Base-by-base conservation (phyloP, 768 basidiomycete genomes). In the Suillus variegatus region DNA sequence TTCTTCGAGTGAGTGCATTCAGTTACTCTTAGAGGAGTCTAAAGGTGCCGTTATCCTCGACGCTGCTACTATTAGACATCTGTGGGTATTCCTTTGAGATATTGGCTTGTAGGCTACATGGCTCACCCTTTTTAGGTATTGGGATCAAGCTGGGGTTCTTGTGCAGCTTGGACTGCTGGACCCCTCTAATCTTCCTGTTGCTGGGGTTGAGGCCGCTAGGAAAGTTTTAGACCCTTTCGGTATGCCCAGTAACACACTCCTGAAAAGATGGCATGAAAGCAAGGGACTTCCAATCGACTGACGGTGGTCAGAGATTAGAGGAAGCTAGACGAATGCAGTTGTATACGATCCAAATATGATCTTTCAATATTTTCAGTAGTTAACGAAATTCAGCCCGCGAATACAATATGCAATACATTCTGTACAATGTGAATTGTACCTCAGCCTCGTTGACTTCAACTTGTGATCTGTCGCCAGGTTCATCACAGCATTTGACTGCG, bases 121-220 rank as follows among this genome's bases (percentile, higher is more conserved):
- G 46, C 61, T 13, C 18, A 25, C 25, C 13, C 61, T 54, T 38
- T 32, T 67, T 25, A 82, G 81, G 55, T 82, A 82, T 64, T 82
- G 82, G 83, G 83, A 84, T 61, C 83, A 84, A 69, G 83, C 83
- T n/a, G 81, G 80, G 12, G 57, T 77, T 16, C 75, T 84, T 25
- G 79, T 79, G 18, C 84, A 84, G 68, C 76, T 82, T 38, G 80
- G 78, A 20, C 72, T 80, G n/a, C 68, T 82, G 22, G 70, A 77
- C 40, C 68, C 75, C 6, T 65, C 66, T 8, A 43, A 55, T 28
- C 73, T 81, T 46, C 78, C 81, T 5, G 71, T 81, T 14, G 77
- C 81, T 3, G 79, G 82, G n/a, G 65, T 76, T n/a, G 81, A 82
- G 62, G 66, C 75, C 13, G 72, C 79, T 12, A 75, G 68, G 65